Evolutionary conservation across 2,329 filamentous ascomycete genomes (phyloP).

Genomic region (Colletotrichum spinosum): DNA sequence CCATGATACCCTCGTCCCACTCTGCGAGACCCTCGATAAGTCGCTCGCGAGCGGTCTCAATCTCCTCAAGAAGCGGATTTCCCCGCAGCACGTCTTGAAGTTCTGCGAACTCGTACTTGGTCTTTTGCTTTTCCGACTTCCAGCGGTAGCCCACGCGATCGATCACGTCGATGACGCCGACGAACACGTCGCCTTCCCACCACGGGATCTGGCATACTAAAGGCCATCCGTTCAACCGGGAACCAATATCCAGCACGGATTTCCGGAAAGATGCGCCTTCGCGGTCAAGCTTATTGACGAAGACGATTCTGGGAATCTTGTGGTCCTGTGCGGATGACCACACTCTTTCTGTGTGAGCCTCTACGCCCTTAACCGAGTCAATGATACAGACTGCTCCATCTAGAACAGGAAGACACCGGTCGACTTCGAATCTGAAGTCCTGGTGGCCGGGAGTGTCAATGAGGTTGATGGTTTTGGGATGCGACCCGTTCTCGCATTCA

Average conservation of each 20-base stretch:
- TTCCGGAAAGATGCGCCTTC: constrained; percentile 84
- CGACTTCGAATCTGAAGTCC: constrained; percentile 96
- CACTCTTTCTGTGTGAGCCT: constrained; percentile 96
- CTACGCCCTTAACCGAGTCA: constrained; percentile 92
- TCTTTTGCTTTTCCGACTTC: constrained; percentile 56
- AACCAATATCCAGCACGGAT: constrained; percentile 87
- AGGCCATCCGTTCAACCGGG: constrained; percentile 84
- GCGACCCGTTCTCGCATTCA: constrained; percentile 51
- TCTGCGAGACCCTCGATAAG: constrained; percentile 89
- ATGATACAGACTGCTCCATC: constrained; percentile 94
- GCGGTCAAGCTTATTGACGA: constrained; percentile 83
- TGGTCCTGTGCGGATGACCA: constrained; percentile 92
- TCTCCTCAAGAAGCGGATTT: constrained; percentile 70
- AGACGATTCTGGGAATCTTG: constrained; percentile 82
- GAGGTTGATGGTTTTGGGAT: constrained; percentile 81
- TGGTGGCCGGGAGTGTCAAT: constrained; percentile 98
- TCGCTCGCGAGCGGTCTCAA: constrained; percentile 79
- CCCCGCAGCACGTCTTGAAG: constrained; percentile 50
- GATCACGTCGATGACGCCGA: constrained; percentile 87
- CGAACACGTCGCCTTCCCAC: constrained; percentile 86
- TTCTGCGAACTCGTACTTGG: constrained; percentile 42
- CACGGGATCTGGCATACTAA: constrained; percentile 95
- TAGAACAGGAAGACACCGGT: constrained; percentile 87
- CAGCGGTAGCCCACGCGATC: constrained; percentile 81
- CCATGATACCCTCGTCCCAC: constrained; percentile 87